A percentile compares a stretch with the other conserved stretches of the same genome.
These are phyloP conservation scores for Solanum lignicaule DNA, from an alignment of 257 asterid genomes.

Conservation along the genomic window DNA sequence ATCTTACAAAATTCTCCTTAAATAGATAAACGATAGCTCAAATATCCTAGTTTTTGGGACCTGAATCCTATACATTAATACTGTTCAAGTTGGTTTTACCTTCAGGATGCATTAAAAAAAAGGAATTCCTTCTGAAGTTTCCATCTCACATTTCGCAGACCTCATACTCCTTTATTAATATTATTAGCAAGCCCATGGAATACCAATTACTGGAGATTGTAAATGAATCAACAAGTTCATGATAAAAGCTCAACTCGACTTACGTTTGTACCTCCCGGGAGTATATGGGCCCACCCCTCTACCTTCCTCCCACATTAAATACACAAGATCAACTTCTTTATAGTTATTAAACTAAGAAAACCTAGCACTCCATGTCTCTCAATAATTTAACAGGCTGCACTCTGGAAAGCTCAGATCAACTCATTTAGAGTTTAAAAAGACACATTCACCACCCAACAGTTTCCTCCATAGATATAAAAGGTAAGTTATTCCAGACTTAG, in stretches of 20 bases:
- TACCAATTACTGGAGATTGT: neutral
- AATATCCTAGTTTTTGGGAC: neutral
- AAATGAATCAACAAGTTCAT: neutral
- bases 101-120: neutral
- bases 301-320: neutral
- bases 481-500: neutral
- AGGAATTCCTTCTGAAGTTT: neutral
- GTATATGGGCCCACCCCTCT: neutral
- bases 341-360: no score
- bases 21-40: neutral
- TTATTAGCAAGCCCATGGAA: neutral
- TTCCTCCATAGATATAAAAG: neutral
- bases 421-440: neutral
- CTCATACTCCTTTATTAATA: neutral
- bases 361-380: neutral
- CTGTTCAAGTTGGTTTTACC: neutral
- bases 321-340: neutral
- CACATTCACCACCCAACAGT: neutral
- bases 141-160: neutral
- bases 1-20: neutral
- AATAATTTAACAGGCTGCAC: neutral
- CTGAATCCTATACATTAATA: neutral
- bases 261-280: neutral
- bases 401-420: neutral
- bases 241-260: neutral